Evolutionary conservation across 2,329 filamentous ascomycete genomes (phyloP).

Genomic region (Trichoderma koningiopsis): DNA sequence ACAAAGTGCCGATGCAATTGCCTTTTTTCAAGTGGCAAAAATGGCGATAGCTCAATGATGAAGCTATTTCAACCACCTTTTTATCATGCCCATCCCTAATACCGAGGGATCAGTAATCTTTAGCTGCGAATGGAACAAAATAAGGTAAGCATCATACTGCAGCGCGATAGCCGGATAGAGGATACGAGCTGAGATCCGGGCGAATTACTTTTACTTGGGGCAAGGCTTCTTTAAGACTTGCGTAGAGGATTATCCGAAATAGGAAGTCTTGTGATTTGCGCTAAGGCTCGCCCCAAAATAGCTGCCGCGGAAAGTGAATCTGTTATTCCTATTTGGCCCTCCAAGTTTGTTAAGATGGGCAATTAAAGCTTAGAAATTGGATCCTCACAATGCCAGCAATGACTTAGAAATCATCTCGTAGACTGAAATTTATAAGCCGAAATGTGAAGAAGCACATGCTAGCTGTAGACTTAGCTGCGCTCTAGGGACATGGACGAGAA

Average conservation of each 20-base stretch:
- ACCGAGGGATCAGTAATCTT: neutral
- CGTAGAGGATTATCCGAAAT: neutral
- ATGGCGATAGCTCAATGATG: neutral
- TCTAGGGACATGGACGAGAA: neutral
- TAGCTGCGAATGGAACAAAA: neutral
- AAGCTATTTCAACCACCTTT: neutral
- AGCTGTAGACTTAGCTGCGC: neutral
- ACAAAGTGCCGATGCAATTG: neutral
- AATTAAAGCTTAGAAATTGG: neutral
- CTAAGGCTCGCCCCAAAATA: neutral
- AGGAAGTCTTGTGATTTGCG: neutral
- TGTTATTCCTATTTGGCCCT: neutral
- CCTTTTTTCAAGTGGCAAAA: no score
- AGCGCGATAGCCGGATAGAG: neutral
- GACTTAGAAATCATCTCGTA: neutral
- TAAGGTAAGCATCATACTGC: neutral
- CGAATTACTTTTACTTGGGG: neutral
- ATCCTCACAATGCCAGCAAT: neutral
- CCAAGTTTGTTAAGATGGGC: neutral
- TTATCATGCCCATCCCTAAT: neutral
- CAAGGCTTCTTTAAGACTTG: neutral
- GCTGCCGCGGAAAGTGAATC: neutral
- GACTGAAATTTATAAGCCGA: neutral
- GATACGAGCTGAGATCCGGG: neutral
- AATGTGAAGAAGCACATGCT: neutral